Percentiles rank a stretch among this genome's conserved stretches.
These are phyloP conservation scores for Dothidotthia symphoricarpi DNA, from an alignment of 2,329 filamentous ascomycete species.

Conservation along the genomic window DNA sequence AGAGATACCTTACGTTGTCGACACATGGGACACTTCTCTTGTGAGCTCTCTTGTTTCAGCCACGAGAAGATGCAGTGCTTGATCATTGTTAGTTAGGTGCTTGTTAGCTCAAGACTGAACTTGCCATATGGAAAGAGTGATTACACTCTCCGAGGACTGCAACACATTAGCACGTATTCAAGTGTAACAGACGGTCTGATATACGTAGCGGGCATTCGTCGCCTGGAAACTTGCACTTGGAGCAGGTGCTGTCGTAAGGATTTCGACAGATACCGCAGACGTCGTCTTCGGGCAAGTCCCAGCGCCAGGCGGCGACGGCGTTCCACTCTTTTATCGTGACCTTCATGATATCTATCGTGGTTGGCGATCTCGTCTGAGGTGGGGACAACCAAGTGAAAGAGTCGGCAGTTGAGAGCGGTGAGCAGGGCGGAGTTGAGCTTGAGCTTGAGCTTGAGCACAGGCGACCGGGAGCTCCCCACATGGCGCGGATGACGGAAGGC, in stretches of 20 bases:
- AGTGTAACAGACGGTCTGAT: conserved; percentile 34
- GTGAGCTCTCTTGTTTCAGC: conserved; percentile 92
- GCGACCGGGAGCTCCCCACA: conserved; percentile 5
- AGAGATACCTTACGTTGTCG: conserved; percentile 68
- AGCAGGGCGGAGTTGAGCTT: conserved; percentile 14
- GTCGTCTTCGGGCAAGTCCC: conserved; percentile 96
- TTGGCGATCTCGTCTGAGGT: conserved; percentile 6
- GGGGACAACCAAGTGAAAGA: conserved; percentile 22
- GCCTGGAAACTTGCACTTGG: conserved; percentile 95
- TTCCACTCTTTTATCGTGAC: conserved; percentile 93
- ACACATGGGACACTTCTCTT: conserved; percentile 97
- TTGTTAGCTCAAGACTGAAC: background rate
- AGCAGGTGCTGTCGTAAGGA: conserved; percentile 95
- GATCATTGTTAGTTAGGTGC: conserved; percentile 7
- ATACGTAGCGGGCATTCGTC: conserved; percentile 90
- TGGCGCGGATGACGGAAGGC: conserved; percentile 20
- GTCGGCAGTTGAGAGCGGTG: conserved; percentile 20
- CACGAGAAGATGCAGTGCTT: conserved; percentile 95
- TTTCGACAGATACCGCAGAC: conserved; percentile 98
- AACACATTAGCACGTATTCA: conserved; percentile 12
- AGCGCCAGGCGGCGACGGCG: conserved; percentile 92
- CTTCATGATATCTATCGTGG: conserved; percentile 64
- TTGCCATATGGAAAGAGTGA: conserved; percentile 95
- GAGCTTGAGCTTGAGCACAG: conserved; percentile 8
- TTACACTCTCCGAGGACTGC: conserved; percentile 93